A percentile compares a stretch with the other conserved stretches of the same genome.
Conservation (phyloP, 331 rosid species). For the Cydonia oblonga region DNA sequence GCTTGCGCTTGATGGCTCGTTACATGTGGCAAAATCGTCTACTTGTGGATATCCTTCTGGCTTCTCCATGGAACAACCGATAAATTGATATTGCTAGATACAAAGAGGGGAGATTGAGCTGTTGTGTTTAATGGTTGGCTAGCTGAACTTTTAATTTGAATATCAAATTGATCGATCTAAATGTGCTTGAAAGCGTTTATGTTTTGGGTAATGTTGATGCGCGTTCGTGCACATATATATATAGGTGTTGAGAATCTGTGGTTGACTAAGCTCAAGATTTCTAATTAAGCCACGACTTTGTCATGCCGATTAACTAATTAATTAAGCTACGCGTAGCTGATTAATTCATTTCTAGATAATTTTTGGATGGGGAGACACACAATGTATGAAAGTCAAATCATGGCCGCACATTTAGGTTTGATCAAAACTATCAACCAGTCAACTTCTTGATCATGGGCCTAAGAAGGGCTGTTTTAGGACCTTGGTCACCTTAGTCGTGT, state of each 20-base stretch:
- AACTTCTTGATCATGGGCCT: background rate
- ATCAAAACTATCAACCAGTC: background rate
- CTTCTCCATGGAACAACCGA: background rate
- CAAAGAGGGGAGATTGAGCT: background rate
- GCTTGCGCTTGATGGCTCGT: background rate
- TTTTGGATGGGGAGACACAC: background rate
- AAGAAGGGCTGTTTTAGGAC: no score
- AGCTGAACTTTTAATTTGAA: background rate
- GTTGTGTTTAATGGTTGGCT: background rate
- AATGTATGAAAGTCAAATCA: background rate
- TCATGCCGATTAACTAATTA: background rate
- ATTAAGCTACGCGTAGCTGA: background rate
- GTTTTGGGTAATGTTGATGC: background rate
- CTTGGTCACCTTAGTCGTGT: background rate
- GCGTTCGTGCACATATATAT: background rate
- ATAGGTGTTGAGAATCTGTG: background rate
- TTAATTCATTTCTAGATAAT: background rate
- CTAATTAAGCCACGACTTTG: background rate
- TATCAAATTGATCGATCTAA: background rate
- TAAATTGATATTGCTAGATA: background rate
- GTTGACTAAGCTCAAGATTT: background rate
- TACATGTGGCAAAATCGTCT: background rate
- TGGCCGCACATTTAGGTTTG: background rate
- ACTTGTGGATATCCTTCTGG: slow-evolving; percentile 1
- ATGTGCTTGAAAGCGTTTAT: background rate